Base-by-base conservation (phyloP, 129 eudicot species). In the Logfia minima region DNA sequence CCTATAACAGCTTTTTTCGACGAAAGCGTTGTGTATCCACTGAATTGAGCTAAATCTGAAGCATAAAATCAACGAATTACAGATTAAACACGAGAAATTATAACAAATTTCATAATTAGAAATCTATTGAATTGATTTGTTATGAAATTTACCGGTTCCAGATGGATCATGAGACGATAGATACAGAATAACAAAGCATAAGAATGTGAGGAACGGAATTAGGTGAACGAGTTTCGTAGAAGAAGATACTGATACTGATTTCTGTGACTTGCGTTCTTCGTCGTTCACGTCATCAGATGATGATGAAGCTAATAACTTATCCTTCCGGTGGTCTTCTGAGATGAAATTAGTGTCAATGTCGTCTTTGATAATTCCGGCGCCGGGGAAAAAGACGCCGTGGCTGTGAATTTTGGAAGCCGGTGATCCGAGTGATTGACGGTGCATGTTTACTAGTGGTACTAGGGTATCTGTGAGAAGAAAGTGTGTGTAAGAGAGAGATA, bases 391-490 rank as follows among this genome's bases (percentile, higher is more conserved):
- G 68, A 60, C 45, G 14, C 70, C 71, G 65, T 71, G 70, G 71
- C 2, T 71, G n/a, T 77, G 79, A 45, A 77, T 75, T 68, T 82
- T 82, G 22, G 74, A 72, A 4, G 82, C 85, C 70, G 85, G 85
- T 39, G 85, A 82, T 14, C 85, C 85, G 75, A 82, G 82, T 43
- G 85, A 82, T 68, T 82, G 85, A 48, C 85, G 82, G 82, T 82
- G 85, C 85, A 82, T 82, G 32, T 70, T 75, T 45, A 61, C 24
- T 19, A 2, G 63, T 58, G 28, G 61, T 55, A n/a, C 9, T 17
- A 34, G 5, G 31, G 77, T 11, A 60, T 61, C 68, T 58, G 29
- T 56, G 26, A 31, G 66, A 9, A 21, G n/a, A 5, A 69, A 35
- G 70, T 18, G 70, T 11, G 11, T 9, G 45, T 0, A 35, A 0